Evolutionary conservation across 2,329 filamentous ascomycete genomes (phyloP).

Genomic region (Metarhizium sp.): DNA sequence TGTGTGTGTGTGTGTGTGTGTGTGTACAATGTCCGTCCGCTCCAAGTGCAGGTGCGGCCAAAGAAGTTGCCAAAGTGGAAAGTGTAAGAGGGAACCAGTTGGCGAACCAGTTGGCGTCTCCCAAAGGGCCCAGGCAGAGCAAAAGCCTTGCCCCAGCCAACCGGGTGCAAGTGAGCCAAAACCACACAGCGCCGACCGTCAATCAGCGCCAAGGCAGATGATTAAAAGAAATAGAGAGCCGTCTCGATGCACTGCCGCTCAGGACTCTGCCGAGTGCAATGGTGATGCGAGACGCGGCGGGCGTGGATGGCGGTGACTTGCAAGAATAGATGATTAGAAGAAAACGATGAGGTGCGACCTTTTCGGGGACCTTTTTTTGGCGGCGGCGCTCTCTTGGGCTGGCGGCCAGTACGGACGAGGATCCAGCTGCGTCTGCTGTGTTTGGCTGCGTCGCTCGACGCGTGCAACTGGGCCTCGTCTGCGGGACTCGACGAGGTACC

Average conservation of each 20-base stretch:
- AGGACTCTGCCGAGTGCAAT: background rate
- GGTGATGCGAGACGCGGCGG: conserved; percentile 1
- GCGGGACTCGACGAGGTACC: background rate
- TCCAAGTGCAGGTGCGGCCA: background rate
- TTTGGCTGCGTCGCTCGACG: background rate
- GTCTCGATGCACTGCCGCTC: background rate
- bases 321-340: background rate
- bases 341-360: background rate
- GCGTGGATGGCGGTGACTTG: background rate
- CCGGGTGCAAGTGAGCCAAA: background rate
- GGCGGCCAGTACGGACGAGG: background rate
- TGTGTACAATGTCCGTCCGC: background rate
- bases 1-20: background rate
- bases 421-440: background rate
- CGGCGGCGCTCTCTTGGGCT: background rate
- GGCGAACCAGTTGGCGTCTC: too few relatives aligned
- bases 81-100: background rate
- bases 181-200: background rate
- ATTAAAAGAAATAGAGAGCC: background rate
- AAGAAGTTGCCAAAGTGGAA: background rate
- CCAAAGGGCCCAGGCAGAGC: too few relatives aligned
- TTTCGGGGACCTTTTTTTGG: background rate
- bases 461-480: too few relatives aligned
- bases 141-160: background rate
- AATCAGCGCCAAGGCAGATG: background rate